Evolutionary conservation across 2,329 filamentous ascomycete species (phyloP).

Genomic region (Fusarium sp.): DNA sequence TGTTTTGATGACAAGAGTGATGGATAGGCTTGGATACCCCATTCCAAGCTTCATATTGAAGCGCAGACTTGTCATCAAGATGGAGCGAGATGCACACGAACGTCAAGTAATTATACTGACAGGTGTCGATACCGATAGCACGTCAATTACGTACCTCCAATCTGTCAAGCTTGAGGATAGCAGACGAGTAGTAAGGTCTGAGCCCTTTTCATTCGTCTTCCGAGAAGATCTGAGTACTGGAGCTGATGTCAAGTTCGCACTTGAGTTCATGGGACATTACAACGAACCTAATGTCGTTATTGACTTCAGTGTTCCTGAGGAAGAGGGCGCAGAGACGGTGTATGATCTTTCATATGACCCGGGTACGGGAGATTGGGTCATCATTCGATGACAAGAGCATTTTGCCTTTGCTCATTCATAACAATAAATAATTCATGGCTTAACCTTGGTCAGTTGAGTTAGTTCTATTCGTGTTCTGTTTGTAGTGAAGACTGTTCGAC

Average conservation of each 20-base stretch:
- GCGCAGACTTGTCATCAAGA: slow-evolving; percentile 49
- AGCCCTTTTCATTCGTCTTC: slow-evolving; percentile 55
- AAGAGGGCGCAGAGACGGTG: not conserved
- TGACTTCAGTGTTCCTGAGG: not conserved
- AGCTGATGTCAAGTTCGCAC: slow-evolving; percentile 50
- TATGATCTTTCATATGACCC: slow-evolving; percentile 34
- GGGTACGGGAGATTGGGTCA: slow-evolving; percentile 20
- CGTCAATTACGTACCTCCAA: slow-evolving; percentile 54
- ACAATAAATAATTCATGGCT: no score
- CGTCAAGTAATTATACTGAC: slow-evolving; percentile 45
- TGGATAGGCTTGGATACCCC: slow-evolving; percentile 52
- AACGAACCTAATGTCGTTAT: slow-evolving; percentile 54
- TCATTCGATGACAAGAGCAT: not conserved
- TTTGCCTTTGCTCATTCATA: not conserved
- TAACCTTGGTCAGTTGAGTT: no score
- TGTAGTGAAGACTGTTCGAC: no score
- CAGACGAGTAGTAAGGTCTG: slow-evolving; percentile 49
- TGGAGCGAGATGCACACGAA: slow-evolving; percentile 38
- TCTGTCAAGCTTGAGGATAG: slow-evolving; percentile 55
- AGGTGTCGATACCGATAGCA: slow-evolving; percentile 57
- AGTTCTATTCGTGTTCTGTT: no score
- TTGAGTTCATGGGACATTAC: slow-evolving; percentile 63
- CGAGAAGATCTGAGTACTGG: slow-evolving; percentile 44
- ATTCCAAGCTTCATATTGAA: slow-evolving; percentile 55
- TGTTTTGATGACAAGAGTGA: slow-evolving; percentile 54